These are phyloP conservation scores for Detonula confervacea DNA, from an alignment of 352 stramenopile species.

Conservation along the genomic window DNA sequence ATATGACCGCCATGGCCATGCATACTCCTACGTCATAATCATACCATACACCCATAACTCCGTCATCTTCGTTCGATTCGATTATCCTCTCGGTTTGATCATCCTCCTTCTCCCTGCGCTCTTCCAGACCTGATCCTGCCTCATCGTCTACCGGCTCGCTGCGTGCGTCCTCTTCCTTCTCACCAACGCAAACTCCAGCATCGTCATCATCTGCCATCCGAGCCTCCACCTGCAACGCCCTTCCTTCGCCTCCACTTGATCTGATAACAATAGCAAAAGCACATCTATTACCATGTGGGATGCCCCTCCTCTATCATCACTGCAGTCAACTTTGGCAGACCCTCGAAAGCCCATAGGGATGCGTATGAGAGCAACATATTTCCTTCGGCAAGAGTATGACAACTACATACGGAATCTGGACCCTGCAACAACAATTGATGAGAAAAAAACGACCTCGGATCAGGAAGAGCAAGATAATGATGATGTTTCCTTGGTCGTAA, in stretches of 20 bases:
- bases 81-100: no score
- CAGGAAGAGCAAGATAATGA: conserved; percentile 22
- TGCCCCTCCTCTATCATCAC: conserved; percentile 61
- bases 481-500: conserved; percentile 46
- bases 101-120: no score
- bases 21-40: background rate
- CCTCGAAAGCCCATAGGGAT: conserved; percentile 76
- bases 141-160: no score
- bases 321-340: conserved; percentile 64
- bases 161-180: no score
- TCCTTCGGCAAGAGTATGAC: conserved; percentile 71
- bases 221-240: no score
- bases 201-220: no score
- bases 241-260: no score
- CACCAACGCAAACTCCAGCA: no score
- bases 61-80: no score
- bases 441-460: conserved; percentile 12
- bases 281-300: conserved; percentile 33
- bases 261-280: no score
- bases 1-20: background rate
- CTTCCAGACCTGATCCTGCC: no score
- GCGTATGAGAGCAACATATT: conserved; percentile 85
- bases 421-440: background rate
- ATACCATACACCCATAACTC: background rate
- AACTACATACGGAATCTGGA: conserved; percentile 50